Percentiles rank a stretch among this genome's conserved stretches.
Conservation (phyloP, 768 basidiomycete genomes). For the Exidia glandulosa region DNA sequence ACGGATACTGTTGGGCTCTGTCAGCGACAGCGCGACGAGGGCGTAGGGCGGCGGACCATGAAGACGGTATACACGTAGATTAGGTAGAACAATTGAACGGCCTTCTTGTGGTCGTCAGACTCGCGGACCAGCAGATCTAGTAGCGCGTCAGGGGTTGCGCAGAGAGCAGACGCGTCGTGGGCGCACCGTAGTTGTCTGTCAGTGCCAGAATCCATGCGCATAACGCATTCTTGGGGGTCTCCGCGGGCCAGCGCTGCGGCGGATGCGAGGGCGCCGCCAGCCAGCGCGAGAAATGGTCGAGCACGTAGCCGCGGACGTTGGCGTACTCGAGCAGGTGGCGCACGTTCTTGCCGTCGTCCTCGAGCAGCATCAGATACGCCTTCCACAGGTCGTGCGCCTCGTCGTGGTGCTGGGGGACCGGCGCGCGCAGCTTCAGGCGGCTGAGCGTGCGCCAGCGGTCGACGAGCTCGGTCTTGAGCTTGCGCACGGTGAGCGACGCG, state of each 20-base stretch:
- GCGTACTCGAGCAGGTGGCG: slow-evolving; percentile 23
- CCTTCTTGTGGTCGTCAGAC: not conserved
- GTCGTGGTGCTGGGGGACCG: slow-evolving; percentile 19
- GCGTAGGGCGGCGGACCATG: not conserved
- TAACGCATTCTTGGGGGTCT: not conserved
- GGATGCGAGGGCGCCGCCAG: not conserved
- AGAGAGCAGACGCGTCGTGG: not conserved
- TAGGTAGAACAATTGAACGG: not conserved
- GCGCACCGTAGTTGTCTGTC: not conserved
- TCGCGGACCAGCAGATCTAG: not conserved
- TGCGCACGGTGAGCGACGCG: slow-evolving; percentile 31
- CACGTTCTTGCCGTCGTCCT: slow-evolving; percentile 40
- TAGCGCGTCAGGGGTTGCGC: not conserved
- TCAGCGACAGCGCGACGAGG: not conserved
- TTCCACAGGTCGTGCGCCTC: slow-evolving; percentile 39
- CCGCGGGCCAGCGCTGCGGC: not conserved
- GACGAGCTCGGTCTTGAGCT: slow-evolving; percentile 37
- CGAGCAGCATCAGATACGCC: slow-evolving; percentile 48
- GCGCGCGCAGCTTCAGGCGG: slow-evolving; percentile 29
- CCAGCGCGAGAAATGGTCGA: not conserved
- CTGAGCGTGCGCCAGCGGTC: slow-evolving; percentile 36
- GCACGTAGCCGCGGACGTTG: not conserved
- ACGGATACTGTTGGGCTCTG: not conserved
- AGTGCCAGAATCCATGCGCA: not conserved
- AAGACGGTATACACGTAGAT: not conserved